Percentiles rank a stretch among this genome's conserved stretches.
These are phyloP conservation scores for Aspergillus proliferans DNA, from an alignment of 2,329 filamentous ascomycete genomes.

Conservation along the genomic window DNA sequence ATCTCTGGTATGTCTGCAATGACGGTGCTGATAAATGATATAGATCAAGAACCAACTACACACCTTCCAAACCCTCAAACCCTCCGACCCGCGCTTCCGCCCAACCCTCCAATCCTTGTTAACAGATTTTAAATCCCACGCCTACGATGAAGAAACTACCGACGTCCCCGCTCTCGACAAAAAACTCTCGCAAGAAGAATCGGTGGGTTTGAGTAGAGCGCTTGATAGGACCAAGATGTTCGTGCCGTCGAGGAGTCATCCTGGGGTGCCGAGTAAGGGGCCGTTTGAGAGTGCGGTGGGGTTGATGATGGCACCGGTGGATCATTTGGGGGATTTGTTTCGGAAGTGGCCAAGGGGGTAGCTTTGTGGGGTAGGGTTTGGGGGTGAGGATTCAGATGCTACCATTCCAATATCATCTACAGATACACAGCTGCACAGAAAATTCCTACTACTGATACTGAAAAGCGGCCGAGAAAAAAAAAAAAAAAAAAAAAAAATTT, in stretches of 20 bases:
- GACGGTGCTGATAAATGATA: background rate
- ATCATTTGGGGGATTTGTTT: slow-evolving; percentile 49
- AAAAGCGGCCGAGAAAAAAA: no score
- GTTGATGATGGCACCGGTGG: slow-evolving; percentile 50
- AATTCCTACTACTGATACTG: no score
- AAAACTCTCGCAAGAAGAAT: slow-evolving; percentile 26
- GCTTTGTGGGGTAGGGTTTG: no score
- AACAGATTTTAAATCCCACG: slow-evolving; percentile 40
- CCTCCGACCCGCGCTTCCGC: slow-evolving; percentile 35
- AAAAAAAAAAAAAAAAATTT: no score
- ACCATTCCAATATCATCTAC: no score
- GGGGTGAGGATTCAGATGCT: no score
- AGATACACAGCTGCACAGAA: no score
- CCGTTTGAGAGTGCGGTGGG: slow-evolving; percentile 52
- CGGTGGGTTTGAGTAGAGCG: slow-evolving; percentile 31
- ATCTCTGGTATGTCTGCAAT: background rate
- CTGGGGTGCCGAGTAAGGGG: slow-evolving; percentile 44
- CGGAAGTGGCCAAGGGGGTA: slow-evolving; percentile 42
- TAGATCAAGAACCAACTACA: slow-evolving; percentile 47
- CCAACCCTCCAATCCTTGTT: slow-evolving; percentile 38
- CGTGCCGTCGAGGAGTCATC: slow-evolving; percentile 46
- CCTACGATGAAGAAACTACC: slow-evolving; percentile 44
- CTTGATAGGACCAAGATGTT: slow-evolving; percentile 49
- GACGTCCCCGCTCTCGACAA: slow-evolving; percentile 45
- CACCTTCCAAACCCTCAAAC: slow-evolving; percentile 41